Percentiles rank a stretch among this genome's conserved stretches.
phyloP scores from a whole-genome alignment of 805 yeast species.

The Cyberlindnera japonica region DNA sequence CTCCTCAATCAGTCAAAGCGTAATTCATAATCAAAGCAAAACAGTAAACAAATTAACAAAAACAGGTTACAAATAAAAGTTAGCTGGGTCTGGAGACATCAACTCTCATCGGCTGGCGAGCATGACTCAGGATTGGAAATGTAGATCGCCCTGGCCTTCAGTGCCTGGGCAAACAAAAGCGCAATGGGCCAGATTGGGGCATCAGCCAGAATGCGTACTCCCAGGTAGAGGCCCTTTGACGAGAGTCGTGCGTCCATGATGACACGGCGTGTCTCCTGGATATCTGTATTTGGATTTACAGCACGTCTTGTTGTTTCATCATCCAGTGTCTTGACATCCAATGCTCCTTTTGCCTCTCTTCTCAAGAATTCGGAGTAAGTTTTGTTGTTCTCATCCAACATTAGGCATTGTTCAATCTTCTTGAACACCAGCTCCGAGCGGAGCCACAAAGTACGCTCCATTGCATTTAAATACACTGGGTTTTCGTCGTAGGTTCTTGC shows the following conservation, averaged over 20 bases:
- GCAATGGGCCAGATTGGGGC: slow-evolving; percentile 88
- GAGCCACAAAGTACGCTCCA: slow-evolving; percentile 63
- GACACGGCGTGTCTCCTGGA: slow-evolving; percentile 42
- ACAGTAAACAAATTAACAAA: neutral
- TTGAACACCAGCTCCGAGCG: slow-evolving; percentile 56
- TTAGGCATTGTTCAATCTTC: slow-evolving; percentile 55
- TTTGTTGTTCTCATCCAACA: slow-evolving; percentile 49
- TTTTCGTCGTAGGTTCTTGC: slow-evolving; percentile 34
- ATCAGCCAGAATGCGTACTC: slow-evolving; percentile 74
- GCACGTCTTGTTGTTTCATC: slow-evolving; percentile 48
- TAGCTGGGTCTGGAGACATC: too few species aligned
- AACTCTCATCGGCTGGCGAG: slow-evolving; percentile 11
- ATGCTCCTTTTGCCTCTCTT: slow-evolving; percentile 55
- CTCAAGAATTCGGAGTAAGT: slow-evolving; percentile 58
- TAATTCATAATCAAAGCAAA: slow-evolving; percentile 1
- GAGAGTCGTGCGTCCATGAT: slow-evolving; percentile 49
- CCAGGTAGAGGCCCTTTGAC: slow-evolving; percentile 58
- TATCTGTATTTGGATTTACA: slow-evolving; percentile 41
- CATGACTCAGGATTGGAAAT: slow-evolving; percentile 28
- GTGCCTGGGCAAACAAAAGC: slow-evolving; percentile 72
- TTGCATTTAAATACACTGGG: slow-evolving; percentile 34
- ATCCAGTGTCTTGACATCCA: slow-evolving; percentile 47
- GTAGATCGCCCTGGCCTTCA: slow-evolving; percentile 57
- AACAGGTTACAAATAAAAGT: neutral
- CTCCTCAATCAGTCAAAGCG: neutral